These are phyloP conservation scores for Pythium biforme DNA, from an alignment of 352 stramenopile genomes.

Conservation along the genomic window DNA sequence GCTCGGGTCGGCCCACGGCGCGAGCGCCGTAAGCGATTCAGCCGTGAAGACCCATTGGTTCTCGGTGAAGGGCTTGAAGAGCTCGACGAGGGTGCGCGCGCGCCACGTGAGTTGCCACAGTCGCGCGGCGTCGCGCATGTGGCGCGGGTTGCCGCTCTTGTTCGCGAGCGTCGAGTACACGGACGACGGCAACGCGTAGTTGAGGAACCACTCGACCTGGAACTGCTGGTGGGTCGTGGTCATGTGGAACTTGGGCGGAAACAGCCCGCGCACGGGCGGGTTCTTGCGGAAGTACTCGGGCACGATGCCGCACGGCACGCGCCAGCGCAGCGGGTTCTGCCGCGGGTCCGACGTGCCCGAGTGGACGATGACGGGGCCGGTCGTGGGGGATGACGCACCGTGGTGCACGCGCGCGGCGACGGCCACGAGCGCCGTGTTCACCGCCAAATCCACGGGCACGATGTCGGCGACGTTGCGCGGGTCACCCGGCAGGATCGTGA, in stretches of 20 bases:
- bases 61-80: conserved; percentile 86
- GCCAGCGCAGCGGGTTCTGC: conserved; percentile 67
- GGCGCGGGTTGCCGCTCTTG: conserved; percentile 40
- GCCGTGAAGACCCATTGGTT: conserved; percentile 82
- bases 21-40: conserved; percentile 43
- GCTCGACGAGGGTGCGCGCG: conserved; percentile 57
- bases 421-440: conserved; percentile 68
- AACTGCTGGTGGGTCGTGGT: conserved; percentile 68
- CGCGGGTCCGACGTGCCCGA: conserved; percentile 67
- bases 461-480: conserved; percentile 75
- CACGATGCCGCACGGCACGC: conserved; percentile 46
- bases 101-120: conserved; percentile 70
- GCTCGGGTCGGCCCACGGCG: conserved; percentile 24
- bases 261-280: conserved; percentile 40
- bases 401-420: conserved; percentile 33
- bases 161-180: conserved; percentile 69
- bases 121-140: conserved; percentile 54
- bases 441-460: conserved; percentile 72
- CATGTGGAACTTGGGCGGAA: conserved; percentile 62
- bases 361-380: conserved; percentile 54
- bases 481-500: conserved; percentile 76
- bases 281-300: conserved; percentile 65
- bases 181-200: conserved; percentile 67
- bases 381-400: conserved; percentile 12
- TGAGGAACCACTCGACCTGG: conserved; percentile 74